Evolutionary conservation across 2,329 filamentous ascomycete species (phyloP).

Genomic region (Xylaria sp.): DNA sequence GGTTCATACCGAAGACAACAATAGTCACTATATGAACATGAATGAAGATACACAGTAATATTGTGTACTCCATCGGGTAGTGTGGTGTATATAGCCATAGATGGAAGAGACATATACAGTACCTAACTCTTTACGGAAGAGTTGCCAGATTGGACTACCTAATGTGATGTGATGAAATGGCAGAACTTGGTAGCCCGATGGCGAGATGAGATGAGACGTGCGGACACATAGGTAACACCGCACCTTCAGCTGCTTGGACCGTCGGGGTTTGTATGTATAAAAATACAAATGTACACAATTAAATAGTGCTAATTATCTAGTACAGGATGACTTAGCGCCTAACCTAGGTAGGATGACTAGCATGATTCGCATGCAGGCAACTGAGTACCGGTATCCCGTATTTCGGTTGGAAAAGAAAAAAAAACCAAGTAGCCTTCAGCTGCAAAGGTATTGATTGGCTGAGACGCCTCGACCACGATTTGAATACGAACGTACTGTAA

Average conservation of each 20-base stretch:
- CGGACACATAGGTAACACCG: not conserved
- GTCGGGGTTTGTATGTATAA: not conserved
- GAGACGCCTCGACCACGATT: not conserved
- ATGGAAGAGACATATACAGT: not conserved
- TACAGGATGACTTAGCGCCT: not conserved
- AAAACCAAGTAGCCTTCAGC: conserved; percentile 19
- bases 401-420: conserved; percentile 21
- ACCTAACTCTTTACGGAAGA: not conserved
- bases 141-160: not conserved
- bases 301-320: not conserved
- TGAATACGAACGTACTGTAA: conserved; percentile 31
- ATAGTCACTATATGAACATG: not conserved
- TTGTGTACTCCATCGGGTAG: not conserved
- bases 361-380: not conserved
- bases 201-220: not conserved
- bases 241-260: not conserved
- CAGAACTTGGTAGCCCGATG: not conserved
- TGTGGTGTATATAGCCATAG: not conserved
- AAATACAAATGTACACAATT: not conserved
- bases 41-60: not conserved
- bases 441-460: conserved; percentile 18
- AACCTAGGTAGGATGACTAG: not conserved
- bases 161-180: conserved; percentile 3
- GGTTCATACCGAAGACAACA: not conserved
- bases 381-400: conserved; percentile 5